These are phyloP conservation scores for Aspergillus sojae DNA, from an alignment of 2,329 filamentous ascomycete genomes.

Conservation along the genomic window DNA sequence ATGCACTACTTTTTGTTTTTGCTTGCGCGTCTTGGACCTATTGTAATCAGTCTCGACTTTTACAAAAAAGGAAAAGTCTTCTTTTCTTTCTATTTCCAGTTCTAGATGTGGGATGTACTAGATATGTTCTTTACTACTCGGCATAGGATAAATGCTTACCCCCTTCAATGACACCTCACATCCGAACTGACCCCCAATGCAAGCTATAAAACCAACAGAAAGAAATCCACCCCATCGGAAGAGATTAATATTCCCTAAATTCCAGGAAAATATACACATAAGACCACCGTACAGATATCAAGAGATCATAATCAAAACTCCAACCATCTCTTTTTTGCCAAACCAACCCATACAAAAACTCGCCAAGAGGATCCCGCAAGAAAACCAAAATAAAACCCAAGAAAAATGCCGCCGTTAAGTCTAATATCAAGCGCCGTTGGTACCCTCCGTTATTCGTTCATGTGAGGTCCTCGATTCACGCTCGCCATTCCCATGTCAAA, in stretches of 20 bases:
- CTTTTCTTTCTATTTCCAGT: too few species aligned
- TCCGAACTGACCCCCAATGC: not conserved
- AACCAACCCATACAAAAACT: not conserved
- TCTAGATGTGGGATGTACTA: too few species aligned
- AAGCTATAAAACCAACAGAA: not conserved
- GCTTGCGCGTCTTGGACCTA: not conserved
- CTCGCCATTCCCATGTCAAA: conserved; percentile 32
- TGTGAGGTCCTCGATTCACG: conserved; percentile 20
- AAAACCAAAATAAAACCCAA: not conserved
- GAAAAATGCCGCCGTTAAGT: conserved; percentile 1
- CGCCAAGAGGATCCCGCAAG: not conserved
- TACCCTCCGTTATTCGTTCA: conserved; percentile 5
- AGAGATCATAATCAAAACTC: conserved; percentile 4
- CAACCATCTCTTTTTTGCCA: conserved; percentile 10
- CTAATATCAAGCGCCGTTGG: not conserved
- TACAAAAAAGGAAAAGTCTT: too few species aligned
- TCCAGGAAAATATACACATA: not conserved
- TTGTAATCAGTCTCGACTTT: too few species aligned
- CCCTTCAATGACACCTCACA: not conserved
- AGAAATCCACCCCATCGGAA: not conserved
- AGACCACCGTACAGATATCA: conserved; percentile 5
- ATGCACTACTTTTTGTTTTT: conserved; percentile 28
- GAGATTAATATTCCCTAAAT: not conserved
- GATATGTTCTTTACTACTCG: too few species aligned
- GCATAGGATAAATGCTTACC: too few species aligned